Conservation (phyloP, 352 stramenopile genomes). For the Pythium sp. region DNA sequence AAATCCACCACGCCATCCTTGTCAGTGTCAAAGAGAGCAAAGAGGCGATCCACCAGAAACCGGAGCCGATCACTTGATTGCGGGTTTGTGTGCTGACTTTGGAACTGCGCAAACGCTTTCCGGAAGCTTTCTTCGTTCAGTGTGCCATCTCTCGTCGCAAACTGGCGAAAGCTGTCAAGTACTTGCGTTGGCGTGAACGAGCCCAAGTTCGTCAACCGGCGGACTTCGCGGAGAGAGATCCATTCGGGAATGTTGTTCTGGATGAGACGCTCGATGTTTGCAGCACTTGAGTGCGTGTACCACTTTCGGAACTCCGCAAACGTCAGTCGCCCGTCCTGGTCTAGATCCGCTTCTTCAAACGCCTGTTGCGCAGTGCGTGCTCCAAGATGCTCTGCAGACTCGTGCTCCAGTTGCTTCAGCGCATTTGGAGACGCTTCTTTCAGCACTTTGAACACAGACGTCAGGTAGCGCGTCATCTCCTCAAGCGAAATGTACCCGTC, state of each 20-base stretch:
- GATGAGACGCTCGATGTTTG: constrained; percentile 76
- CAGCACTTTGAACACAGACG: constrained; percentile 82
- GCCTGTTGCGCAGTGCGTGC: constrained; percentile 63
- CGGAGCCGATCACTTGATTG: constrained; percentile 42
- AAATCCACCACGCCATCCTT: constrained; percentile 79
- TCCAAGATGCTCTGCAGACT: constrained; percentile 64
- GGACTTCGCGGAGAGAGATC: constrained; percentile 74
- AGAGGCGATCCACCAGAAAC: constrained; percentile 73
- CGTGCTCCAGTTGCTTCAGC: constrained; percentile 39
- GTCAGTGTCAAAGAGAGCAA: constrained; percentile 82
- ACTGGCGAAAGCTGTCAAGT: constrained; percentile 73
- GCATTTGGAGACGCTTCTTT: constrained; percentile 65
- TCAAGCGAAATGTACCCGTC: constrained; percentile 82
- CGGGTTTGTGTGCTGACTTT: constrained; percentile 22
- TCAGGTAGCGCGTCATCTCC: constrained; percentile 86
- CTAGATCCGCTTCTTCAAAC: constrained; percentile 70
- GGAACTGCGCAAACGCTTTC: constrained; percentile 59
- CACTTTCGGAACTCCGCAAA: constrained; percentile 80
- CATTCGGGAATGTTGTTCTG: constrained; percentile 77
- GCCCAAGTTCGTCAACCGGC: constrained; percentile 69
- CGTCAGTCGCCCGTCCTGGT: constrained; percentile 65
- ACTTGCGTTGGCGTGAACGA: constrained; percentile 72
- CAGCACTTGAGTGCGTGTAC: constrained; percentile 73
- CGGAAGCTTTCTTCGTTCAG: constrained; percentile 69
- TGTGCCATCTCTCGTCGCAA: constrained; percentile 54